Percentiles rank a stretch among this genome's conserved stretches.
Evolutionary conservation across 306 rosid genomes (phyloP).

Genomic region (Lathyrus oleraceus): DNA sequence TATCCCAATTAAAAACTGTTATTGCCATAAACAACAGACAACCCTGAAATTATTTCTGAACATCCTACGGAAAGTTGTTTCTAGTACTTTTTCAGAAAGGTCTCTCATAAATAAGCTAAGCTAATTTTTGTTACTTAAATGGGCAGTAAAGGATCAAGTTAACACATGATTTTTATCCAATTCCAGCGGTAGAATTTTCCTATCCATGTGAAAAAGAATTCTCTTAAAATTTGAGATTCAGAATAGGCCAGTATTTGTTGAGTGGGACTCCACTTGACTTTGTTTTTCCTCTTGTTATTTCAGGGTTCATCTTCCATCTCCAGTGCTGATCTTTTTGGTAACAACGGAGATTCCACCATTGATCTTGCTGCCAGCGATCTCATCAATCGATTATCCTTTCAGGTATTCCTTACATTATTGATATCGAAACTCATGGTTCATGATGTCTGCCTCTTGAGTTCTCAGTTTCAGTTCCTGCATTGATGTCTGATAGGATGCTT

Average conservation of each 20-base stretch:
- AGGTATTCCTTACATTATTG: conserved; percentile 44
- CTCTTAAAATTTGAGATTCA: conserved; percentile 1
- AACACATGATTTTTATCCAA: not conserved
- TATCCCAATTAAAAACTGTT: not conserved
- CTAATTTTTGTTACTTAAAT: not conserved
- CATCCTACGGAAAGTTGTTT: not conserved
- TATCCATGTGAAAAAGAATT: not conserved
- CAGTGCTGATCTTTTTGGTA: conserved; percentile 84
- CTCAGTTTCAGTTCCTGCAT: not conserved
- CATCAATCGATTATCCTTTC: conserved; percentile 70
- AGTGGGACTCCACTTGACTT: conserved; percentile 6
- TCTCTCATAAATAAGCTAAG: not conserved
- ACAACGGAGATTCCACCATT: conserved; percentile 48
- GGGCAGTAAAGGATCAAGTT: not conserved
- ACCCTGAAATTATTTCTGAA: conserved; percentile 1
- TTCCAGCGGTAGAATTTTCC: not conserved
- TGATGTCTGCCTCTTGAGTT: not conserved
- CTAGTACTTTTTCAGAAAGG: not conserved
- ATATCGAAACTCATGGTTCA: not conserved
- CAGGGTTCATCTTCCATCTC: conserved; percentile 84
- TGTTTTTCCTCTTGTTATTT: conserved; percentile 29
- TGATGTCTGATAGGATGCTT: conserved; percentile 12
- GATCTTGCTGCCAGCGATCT: conserved; percentile 70
- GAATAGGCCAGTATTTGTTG: not conserved
- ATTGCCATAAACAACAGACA: not conserved